phyloP scores from a whole-genome alignment of 176 grass and related monocot genomes.

The Phoenix dactylifera region DNA sequence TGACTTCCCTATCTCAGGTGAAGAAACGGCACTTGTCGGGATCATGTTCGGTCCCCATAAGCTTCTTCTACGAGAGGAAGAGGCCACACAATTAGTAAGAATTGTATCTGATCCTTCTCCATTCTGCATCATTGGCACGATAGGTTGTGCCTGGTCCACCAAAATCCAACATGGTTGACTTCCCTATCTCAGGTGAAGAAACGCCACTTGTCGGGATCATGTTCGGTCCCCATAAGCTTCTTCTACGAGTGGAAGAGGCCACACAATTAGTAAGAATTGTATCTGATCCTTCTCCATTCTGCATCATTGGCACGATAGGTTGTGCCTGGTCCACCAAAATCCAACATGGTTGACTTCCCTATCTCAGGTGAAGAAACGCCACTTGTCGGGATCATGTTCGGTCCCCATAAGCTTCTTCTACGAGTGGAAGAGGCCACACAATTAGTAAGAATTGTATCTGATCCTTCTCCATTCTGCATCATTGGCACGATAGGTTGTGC shows the following conservation, averaged over 20 bases:
- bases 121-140: slow-evolving; percentile 9
- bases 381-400: slow-evolving; percentile 16
- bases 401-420: slow-evolving; percentile 47
- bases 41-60: slow-evolving; percentile 42
- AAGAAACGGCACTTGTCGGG: slow-evolving; percentile 1
- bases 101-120: background rate
- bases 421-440: background rate
- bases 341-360: slow-evolving; percentile 45
- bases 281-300: background rate
- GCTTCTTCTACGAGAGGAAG: slow-evolving; percentile 21
- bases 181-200: slow-evolving; percentile 32
- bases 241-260: slow-evolving; percentile 2
- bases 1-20: slow-evolving; percentile 34
- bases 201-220: slow-evolving; percentile 8
- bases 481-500: slow-evolving; percentile 36
- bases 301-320: slow-evolving; percentile 22
- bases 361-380: slow-evolving; percentile 21
- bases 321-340: slow-evolving; percentile 49
- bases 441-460: too few relatives aligned
- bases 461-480: slow-evolving; percentile 3
- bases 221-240: slow-evolving; percentile 46
- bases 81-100: too few relatives aligned
- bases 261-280: too few relatives aligned
- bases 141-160: slow-evolving; percentile 49
- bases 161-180: slow-evolving; percentile 39